Conservation (phyloP, 768 basidiomycete genomes). For the Tulasnella sp. region DNA sequence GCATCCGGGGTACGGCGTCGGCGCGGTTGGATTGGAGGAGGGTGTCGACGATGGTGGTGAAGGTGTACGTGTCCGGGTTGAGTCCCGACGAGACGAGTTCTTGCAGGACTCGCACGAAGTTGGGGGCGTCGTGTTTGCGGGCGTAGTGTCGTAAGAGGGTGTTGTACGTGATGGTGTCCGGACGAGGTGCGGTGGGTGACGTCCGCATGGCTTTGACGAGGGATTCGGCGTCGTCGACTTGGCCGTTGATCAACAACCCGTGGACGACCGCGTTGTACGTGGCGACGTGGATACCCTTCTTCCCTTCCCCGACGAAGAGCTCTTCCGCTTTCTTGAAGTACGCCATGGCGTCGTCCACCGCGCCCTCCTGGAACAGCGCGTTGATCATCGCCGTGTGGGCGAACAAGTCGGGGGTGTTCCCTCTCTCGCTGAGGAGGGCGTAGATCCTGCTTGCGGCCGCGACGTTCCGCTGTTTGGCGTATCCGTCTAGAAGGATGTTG, state of each 20-base stretch:
- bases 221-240: constrained; percentile 26
- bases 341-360: constrained; percentile 2
- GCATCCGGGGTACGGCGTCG: constrained; percentile 46
- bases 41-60: constrained; percentile 73
- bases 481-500: constrained; percentile 13
- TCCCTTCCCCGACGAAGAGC: background rate
- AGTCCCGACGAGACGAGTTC: constrained; percentile 44
- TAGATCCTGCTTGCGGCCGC: background rate
- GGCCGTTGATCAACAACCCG: constrained; percentile 40
- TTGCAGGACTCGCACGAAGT: constrained; percentile 45
- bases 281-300: background rate
- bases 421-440: background rate
- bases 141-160: constrained; percentile 61
- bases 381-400: constrained; percentile 15
- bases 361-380: constrained; percentile 9
- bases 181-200: constrained; percentile 39
- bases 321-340: background rate
- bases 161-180: constrained; percentile 72
- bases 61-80: constrained; percentile 71
- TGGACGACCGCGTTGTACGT: constrained; percentile 61
- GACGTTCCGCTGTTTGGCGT: constrained; percentile 5
- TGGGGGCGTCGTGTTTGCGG: constrained; percentile 48
- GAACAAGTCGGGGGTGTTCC: background rate
- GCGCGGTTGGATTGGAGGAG: constrained; percentile 51
- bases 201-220: constrained; percentile 31